Evolutionary conservation across 228 moss, liverwort and hornwort species (phyloP).

Genomic region (Sphagnum magellanicum): DNA sequence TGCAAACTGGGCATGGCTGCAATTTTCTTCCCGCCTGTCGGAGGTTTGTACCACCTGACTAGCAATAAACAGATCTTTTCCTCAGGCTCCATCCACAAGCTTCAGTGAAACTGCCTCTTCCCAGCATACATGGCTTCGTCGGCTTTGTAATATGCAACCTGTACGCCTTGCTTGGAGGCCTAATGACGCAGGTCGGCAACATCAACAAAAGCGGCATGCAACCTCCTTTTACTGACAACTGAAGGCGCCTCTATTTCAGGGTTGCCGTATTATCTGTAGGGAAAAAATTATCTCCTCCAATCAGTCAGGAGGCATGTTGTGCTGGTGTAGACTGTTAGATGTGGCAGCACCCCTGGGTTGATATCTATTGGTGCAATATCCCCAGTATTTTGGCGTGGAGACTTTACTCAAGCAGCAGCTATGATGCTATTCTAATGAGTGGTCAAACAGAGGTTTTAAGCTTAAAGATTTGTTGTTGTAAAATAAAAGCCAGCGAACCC

Average conservation of each 20-base stretch:
- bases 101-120: constrained; percentile 3
- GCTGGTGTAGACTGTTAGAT: constrained; percentile 9
- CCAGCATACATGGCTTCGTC: constrained; percentile 1
- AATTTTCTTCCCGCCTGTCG: constrained; percentile 6
- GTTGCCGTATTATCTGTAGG: constrained; percentile 33
- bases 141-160: constrained; percentile 36
- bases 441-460: background rate
- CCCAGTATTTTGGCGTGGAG: constrained; percentile 7
- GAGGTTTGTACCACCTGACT: constrained; percentile 1
- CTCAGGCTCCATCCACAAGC: constrained; percentile 8
- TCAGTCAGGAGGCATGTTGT: constrained; percentile 7
- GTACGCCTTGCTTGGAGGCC: constrained; percentile 33
- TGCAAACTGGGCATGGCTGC: constrained; percentile 5
- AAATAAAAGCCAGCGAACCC: constrained; percentile 28
- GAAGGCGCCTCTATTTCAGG: constrained; percentile 78
- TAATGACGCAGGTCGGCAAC: constrained; percentile 21
- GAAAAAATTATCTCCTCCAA: constrained; percentile 10
- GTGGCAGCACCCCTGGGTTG: constrained; percentile 4
- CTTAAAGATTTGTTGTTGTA: constrained; percentile 8
- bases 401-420: background rate
- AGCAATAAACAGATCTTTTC: constrained; percentile 12
- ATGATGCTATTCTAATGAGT: background rate
- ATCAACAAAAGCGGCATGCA: constrained; percentile 10
- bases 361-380: constrained; percentile 11
- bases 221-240: constrained; percentile 20